phyloP scores from a whole-genome alignment of 2,329 filamentous ascomycete species.

The Penicillium sp. region DNA sequence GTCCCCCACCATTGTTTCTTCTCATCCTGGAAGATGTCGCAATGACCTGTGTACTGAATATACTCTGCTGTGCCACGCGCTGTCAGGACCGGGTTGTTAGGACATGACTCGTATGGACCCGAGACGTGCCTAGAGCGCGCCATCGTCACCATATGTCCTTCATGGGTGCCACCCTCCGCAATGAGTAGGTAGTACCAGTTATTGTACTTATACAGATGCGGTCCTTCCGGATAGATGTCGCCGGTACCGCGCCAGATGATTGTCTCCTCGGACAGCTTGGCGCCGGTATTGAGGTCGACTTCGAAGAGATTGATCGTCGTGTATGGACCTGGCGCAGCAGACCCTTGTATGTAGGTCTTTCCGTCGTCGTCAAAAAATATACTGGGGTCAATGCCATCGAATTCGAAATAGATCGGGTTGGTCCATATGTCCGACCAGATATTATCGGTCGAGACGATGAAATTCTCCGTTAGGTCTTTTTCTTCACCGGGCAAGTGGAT shows the following conservation, averaged over 20 bases:
- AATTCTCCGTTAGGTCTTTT: slow-evolving; percentile 1
- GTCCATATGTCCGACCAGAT: not conserved
- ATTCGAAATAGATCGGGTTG: not conserved
- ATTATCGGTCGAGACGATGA: not conserved
- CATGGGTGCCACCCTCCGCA: slow-evolving; percentile 51
- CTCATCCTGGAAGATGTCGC: slow-evolving; percentile 20
- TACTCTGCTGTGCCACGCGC: slow-evolving; percentile 28
- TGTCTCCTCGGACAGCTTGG: not conserved
- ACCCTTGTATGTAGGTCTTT: not conserved
- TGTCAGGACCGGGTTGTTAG: slow-evolving; percentile 48
- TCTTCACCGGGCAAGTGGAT: slow-evolving; percentile 31
- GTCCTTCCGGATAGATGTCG: slow-evolving; percentile 46
- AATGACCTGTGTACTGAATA: slow-evolving; percentile 21
- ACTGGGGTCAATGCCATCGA: not conserved
- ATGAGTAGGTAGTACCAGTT: slow-evolving; percentile 51
- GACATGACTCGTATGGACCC: slow-evolving; percentile 47
- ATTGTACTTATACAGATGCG: slow-evolving; percentile 51
- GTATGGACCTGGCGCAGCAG: not conserved
- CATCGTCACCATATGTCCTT: slow-evolving; percentile 49
- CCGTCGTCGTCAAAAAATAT: not conserved
- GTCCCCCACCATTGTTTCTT: slow-evolving; percentile 20
- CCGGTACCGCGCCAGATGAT: not conserved
- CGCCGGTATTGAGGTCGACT: not conserved
- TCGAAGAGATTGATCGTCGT: not conserved
- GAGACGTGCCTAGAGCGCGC: slow-evolving; percentile 45